phyloP scores from a whole-genome alignment of 2,329 filamentous ascomycete genomes.

The Hirsutella rhossiliensis region DNA sequence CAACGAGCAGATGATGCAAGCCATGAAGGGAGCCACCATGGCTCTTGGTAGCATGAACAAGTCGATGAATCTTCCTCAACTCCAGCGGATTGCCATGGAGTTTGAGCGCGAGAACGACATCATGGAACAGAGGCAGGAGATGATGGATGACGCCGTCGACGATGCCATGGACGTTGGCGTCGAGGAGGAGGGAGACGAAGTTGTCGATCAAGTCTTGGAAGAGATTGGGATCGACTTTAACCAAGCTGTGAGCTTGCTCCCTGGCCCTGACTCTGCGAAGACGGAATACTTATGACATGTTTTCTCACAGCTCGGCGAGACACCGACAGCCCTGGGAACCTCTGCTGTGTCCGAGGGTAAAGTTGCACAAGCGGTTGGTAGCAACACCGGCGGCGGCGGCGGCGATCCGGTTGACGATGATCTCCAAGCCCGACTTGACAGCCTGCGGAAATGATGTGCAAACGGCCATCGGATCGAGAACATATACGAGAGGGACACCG shows the following conservation, averaged over 20 bases:
- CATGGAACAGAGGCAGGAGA: conserved; percentile 97
- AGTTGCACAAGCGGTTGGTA: conserved; percentile 79
- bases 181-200: conserved; percentile 92
- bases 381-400: conserved; percentile 33
- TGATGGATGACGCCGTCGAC: conserved; percentile 99
- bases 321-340: conserved; percentile 72
- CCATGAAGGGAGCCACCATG: conserved; percentile 94
- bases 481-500: too few species aligned
- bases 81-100: conserved; percentile 97
- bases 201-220: conserved; percentile 91
- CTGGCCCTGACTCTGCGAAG: not conserved
- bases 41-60: conserved; percentile 94
- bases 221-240: conserved; percentile 93
- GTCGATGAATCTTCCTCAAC: conserved; percentile 89
- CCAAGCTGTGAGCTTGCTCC: conserved; percentile 54
- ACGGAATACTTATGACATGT: not conserved
- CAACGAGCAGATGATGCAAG: conserved; percentile 99
- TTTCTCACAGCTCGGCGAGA: conserved; percentile 66
- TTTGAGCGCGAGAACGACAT: conserved; percentile 98
- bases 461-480: too few species aligned
- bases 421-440: conserved; percentile 85
- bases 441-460: conserved; percentile 47
- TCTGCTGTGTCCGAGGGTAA: conserved; percentile 59
- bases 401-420: conserved; percentile 71
- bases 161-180: conserved; percentile 84